Conservation (phyloP, 345 rosid genomes). For the Eucalyptus sp. region DNA sequence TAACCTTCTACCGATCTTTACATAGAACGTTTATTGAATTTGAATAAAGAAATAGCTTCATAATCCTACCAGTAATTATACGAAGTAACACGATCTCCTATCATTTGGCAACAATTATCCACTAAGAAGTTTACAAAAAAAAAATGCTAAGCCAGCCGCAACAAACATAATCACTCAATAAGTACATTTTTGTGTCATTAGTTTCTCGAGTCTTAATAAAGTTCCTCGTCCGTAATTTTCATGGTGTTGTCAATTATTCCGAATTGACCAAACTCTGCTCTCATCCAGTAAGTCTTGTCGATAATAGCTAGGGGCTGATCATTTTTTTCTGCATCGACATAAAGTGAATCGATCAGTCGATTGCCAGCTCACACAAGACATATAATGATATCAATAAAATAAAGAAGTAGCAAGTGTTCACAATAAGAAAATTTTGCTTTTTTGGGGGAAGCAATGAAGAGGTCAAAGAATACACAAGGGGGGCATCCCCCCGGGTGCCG, state of each 20-base stretch:
- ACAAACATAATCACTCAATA: background rate
- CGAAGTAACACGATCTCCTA: fast-evolving
- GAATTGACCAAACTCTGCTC: background rate
- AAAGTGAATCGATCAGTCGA: background rate
- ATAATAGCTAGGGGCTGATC: fast-evolving
- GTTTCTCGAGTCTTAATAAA: background rate
- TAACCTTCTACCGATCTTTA: background rate
- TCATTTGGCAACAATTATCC: background rate
- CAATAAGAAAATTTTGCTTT: background rate
- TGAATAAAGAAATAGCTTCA: background rate
- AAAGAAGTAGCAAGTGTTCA: background rate
- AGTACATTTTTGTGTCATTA: background rate
- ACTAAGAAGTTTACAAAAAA: background rate
- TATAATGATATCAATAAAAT: background rate
- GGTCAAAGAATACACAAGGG: background rate
- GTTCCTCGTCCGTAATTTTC: fast-evolving
- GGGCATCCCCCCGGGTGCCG: background rate
- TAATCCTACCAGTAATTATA: background rate
- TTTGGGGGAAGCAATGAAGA: background rate
- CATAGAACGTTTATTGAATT: background rate
- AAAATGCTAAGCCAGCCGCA: background rate
- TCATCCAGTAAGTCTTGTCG: background rate
- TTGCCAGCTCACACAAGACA: background rate
- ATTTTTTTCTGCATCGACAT: fast-evolving
- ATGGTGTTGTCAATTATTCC: no score